Evolutionary conservation across 2,329 filamentous ascomycete genomes (phyloP).

Genomic region (Neonectria sp.): DNA sequence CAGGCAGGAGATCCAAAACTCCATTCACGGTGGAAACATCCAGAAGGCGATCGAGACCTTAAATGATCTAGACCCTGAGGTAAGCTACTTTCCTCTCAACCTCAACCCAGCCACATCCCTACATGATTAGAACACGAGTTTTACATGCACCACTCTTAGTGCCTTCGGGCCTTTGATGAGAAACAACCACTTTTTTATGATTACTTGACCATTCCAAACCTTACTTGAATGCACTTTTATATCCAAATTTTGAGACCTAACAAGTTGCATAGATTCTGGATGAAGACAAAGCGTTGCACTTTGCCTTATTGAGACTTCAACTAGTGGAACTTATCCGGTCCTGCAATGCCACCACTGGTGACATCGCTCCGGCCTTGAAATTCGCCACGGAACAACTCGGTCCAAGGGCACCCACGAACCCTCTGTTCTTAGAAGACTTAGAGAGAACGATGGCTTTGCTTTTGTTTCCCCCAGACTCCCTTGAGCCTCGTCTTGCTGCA

Average conservation of each 20-base stretch:
- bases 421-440: slow-evolving; percentile 86
- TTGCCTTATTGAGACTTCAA: slow-evolving; percentile 90
- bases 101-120: slow-evolving; percentile 5
- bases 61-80: slow-evolving; percentile 92
- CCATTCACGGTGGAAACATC: slow-evolving; percentile 89
- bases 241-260: slow-evolving; percentile 26
- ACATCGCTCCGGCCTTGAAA: slow-evolving; percentile 84
- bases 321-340: slow-evolving; percentile 92
- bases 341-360: slow-evolving; percentile 77
- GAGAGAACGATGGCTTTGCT: slow-evolving; percentile 95
- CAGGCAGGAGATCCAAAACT: slow-evolving; percentile 86
- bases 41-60: slow-evolving; percentile 87
- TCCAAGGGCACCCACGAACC: slow-evolving; percentile 86
- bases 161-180: slow-evolving; percentile 91
- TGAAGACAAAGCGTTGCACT: slow-evolving; percentile 85
- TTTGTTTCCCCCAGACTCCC: slow-evolving; percentile 86
- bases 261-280: slow-evolving; percentile 82
- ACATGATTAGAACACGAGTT: slow-evolving; percentile 93
- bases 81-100: slow-evolving; percentile 64
- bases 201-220: slow-evolving; percentile 26
- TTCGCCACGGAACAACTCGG: slow-evolving; percentile 93
- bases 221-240: slow-evolving; percentile 12
- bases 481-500: slow-evolving; percentile 81
- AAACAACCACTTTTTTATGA: slow-evolving; percentile 75
- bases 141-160: slow-evolving; percentile 99